phyloP scores from a whole-genome alignment of 441 rosid genomes.

The Mallotus japonicus region DNA sequence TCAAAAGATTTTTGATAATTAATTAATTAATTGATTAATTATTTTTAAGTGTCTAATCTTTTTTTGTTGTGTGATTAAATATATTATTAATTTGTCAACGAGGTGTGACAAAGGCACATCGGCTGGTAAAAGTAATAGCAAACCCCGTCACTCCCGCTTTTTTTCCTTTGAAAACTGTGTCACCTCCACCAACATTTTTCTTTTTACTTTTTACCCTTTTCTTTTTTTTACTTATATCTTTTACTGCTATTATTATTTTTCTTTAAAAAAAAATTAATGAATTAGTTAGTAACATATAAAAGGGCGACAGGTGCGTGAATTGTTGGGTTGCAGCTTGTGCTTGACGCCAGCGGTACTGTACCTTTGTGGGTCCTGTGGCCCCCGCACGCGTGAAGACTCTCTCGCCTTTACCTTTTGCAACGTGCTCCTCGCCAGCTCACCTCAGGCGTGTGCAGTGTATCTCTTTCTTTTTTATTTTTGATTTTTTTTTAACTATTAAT shows the following conservation, averaged over 20 bases:
- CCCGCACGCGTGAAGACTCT: constrained; percentile 47
- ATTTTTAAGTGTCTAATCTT: neutral
- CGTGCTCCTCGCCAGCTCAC: constrained; percentile 28
- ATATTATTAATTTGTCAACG: neutral
- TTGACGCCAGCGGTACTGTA: constrained; percentile 39
- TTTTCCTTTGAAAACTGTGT: constrained; percentile 27
- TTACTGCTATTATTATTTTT: no score
- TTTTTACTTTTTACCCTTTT: no score
- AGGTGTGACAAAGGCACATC: constrained; percentile 16
- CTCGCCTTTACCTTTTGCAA: constrained; percentile 23
- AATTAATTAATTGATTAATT: neutral
- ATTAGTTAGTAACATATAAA: neutral
- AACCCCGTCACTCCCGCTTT: constrained; percentile 49
- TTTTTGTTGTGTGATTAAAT: no score
- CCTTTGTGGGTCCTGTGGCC: constrained; percentile 36
- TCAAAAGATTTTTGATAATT: constrained; percentile 14
- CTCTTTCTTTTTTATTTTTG: neutral
- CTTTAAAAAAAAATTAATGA: no score
- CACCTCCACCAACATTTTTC: constrained; percentile 5
- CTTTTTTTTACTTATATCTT: no score
- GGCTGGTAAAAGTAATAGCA: constrained; percentile 37
- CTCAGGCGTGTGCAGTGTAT: neutral
- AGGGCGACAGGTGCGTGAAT: constrained; percentile 7
- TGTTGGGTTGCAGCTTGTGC: constrained; percentile 22
- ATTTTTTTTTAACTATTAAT: neutral